Evolutionary conservation across 768 basidiomycete species (phyloP), one percentile per base, ranked within the genome.

Genomic region (Paxillus involutus): DNA sequence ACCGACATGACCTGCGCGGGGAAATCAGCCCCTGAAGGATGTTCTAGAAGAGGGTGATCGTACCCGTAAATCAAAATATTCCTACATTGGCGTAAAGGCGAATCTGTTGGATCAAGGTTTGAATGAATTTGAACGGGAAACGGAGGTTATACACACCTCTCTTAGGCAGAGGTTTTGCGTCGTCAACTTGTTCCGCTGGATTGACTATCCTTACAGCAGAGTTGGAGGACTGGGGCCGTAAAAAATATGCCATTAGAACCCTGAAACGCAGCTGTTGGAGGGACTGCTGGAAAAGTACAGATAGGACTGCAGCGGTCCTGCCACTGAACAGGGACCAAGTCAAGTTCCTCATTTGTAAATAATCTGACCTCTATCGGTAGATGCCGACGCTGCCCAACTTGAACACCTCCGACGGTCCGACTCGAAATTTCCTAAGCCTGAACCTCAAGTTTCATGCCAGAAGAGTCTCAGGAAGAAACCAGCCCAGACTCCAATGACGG

Each of bases 61-160:
- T 73, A 94, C 93, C 94, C 94, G 67, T 94, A 89, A 58, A 96
- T 94, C 69, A 89, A 75, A 48, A 94, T 84, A 76, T 97, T 96
- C 66, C 90, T 85, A 73, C 94, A 97, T 64, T 94, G 88, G 49
- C 88, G 82, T 68, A 86, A 85, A 13, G 81, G 78, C 44, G 82
- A 77, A 73, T 90, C 88, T 89, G 64, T 40, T 40, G 42, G 13
- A 42, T 21, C 40, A 19, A 14, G 19, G 44, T 57, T 54, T 32
- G 59, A 49, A 46, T 44, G 49, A 44, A 47, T 53, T 51, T 42
- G 59, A 51, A 40, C 6, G 4, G 6, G 26, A 16, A 51, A 35
- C 24, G 24, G 47, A 48, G 45, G 30, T 2, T 13, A 16, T 19
- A 77, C 77, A 65, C 63, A 85, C 85, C 84, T 75, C 84, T 87